Evolutionary conservation across 441 rosid species (phyloP), one percentile per base, ranked within the genome.

Genomic region (Eruca vesicaria): DNA sequence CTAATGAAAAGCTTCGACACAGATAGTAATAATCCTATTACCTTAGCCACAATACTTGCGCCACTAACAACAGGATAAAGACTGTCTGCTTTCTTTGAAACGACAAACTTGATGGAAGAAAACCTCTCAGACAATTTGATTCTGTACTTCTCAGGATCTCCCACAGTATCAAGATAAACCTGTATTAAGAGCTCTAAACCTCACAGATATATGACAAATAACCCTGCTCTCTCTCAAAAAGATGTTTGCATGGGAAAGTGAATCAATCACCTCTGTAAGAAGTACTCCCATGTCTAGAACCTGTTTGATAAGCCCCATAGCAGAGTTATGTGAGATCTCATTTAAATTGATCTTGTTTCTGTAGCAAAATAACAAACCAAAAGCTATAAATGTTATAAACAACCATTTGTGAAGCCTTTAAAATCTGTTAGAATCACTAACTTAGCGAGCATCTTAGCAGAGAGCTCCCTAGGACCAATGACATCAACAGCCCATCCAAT

Each of bases 21-120:
- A n/a, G 16, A 38, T 38, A 38, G 45, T 12, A 11, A 38, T 3
- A 38, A 38, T 4, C n/a, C 0, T 28, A 53, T 55, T 23, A 23
- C 99, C 96, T 95, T 95, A 19, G 98, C 98, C 10, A 88, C 97
- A 79, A 95, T 95, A 77, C 97, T 91, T 56, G 99, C 99, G 48
- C 98, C 97, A 76, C 99, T 95, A 36, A 93, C 99, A 62, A 93
- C 87, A 52, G 99, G 98, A 82, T 82, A 93, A 19, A 95, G 86
- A 84, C 98, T 91, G 74, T 93, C 98, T 68, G 98, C 99, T 85
- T 95, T 91, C 89, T 95, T 95, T 52, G 98, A 81, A 78, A 93
- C 99, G 16, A 90, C 92, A 80, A 93, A 89, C 81, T 89, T 95
- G 76, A 95, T 80, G 28, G 89, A 86, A 72, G 91, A 83, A 83